These are phyloP conservation scores for Wallacemonas sp. DNA, from an alignment of 208 protist genomes.

Conservation along the genomic window DNA sequence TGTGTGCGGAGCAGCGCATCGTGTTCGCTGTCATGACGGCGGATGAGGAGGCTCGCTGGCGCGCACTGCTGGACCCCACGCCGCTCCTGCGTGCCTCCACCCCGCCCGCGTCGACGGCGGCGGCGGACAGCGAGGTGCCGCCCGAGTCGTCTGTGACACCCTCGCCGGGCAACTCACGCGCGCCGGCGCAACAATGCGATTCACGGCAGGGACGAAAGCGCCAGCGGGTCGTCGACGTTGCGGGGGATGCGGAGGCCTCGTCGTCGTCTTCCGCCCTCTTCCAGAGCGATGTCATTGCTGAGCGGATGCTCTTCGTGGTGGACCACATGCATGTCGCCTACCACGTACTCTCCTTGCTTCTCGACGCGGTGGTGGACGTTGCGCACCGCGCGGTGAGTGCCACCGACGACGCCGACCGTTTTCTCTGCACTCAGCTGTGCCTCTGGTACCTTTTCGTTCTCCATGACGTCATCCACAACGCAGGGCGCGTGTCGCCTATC, in stretches of 20 bases:
- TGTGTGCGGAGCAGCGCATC: background rate
- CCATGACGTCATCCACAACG: conserved; percentile 49
- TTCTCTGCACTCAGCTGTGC: conserved; percentile 13
- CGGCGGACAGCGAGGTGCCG: background rate
- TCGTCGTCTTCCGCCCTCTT: conserved; percentile 10
- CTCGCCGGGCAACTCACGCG: too few species aligned
- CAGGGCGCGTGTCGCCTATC: background rate
- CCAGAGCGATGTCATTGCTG: conserved; percentile 30
- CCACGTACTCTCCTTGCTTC: conserved; percentile 64
- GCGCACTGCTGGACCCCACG: background rate
- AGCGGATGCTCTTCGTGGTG: conserved; percentile 68
- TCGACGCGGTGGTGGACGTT: conserved; percentile 59
- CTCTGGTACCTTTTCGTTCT: conserved; percentile 52
- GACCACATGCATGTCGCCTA: conserved; percentile 51
- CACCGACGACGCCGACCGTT: background rate
- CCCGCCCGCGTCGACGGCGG: background rate
- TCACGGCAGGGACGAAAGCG: too few species aligned
- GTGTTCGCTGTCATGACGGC: background rate
- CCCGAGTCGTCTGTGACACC: too few species aligned
- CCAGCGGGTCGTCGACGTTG: background rate
- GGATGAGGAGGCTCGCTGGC: background rate
- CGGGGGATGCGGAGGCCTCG: background rate
- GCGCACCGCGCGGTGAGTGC: conserved; percentile 27
- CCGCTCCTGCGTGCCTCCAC: background rate
- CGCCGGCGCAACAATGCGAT: too few species aligned